Conservation (phyloP, 306 rosid species). For the Coriaria nepalensis region DNA sequence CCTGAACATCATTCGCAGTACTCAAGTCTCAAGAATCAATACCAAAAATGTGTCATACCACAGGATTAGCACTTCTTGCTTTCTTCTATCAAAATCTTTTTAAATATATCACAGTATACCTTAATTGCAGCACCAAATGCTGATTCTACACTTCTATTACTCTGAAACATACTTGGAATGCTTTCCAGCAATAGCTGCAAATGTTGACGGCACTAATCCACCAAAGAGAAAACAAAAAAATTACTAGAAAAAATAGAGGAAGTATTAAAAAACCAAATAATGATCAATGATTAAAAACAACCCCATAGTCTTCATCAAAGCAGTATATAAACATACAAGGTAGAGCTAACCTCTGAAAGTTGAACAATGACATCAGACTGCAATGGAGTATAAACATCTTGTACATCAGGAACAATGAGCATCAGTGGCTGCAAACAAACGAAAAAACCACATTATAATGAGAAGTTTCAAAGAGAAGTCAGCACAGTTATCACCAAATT, state of each 20-base stretch:
- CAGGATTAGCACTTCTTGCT: neutral
- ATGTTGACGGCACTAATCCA: conserved; percentile 77
- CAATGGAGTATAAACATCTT: conserved; percentile 95
- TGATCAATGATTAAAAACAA: conserved; percentile 1
- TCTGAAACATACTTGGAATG: conserved; percentile 87
- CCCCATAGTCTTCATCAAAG: conserved; percentile 4
- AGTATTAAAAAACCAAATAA: neutral
- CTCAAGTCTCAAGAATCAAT: no score
- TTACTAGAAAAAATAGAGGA: conserved; percentile 6
- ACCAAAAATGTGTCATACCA: no score
- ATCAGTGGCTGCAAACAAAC: conserved; percentile 61
- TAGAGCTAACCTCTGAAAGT: conserved; percentile 68
- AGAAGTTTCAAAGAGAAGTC: neutral
- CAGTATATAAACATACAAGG: conserved; percentile 5
- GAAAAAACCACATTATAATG: conserved; percentile 19
- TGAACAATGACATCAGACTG: conserved; percentile 83
- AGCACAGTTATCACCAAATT: neutral
- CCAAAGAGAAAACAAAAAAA: conserved; percentile 11
- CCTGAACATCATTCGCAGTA: no score
- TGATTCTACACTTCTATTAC: conserved; percentile 75
- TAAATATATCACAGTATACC: conserved; percentile 30
- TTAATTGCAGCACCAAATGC: conserved; percentile 95
- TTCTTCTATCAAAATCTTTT: neutral
- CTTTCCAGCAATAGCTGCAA: conserved; percentile 73
- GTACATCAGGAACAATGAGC: conserved; percentile 97